A percentile compares a stretch with the other conserved stretches of the same genome.
Evolutionary conservation across 2,329 filamentous ascomycete genomes (phyloP).

Genomic region (Venturia aucupariae): DNA sequence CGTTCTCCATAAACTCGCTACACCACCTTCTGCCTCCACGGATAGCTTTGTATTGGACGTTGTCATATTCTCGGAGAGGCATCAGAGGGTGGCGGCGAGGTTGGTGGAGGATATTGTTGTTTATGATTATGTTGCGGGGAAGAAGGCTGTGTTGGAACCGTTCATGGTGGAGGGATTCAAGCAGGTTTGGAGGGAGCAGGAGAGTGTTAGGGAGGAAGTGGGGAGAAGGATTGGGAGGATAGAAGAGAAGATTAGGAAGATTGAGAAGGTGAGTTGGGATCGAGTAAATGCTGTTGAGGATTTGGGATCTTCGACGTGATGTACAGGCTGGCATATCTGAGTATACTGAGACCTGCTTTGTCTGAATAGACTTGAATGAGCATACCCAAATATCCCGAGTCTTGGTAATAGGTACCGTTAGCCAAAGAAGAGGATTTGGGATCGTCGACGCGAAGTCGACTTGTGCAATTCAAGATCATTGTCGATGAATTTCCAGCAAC

Average conservation of each 20-base stretch:
- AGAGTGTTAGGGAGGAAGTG: constrained; percentile 49
- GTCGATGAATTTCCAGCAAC: too few species aligned
- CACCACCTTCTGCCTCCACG: constrained; percentile 35
- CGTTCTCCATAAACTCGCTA: constrained; percentile 68
- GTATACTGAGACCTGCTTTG: too few species aligned
- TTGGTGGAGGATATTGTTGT: constrained; percentile 70
- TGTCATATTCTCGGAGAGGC: constrained; percentile 63
- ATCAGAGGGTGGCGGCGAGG: constrained; percentile 62
- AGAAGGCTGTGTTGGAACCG: constrained; percentile 47
- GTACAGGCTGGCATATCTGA: neutral
- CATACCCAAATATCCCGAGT: too few species aligned
- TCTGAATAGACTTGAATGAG: too few species aligned
- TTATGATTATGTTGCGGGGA: constrained; percentile 59
- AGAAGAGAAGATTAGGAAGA: constrained; percentile 44
- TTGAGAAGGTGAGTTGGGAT: constrained; percentile 72
- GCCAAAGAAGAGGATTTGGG: too few species aligned
- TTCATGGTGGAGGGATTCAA: constrained; percentile 56
- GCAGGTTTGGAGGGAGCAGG: constrained; percentile 49
- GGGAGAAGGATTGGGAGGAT: constrained; percentile 49
- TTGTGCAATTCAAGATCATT: too few species aligned
- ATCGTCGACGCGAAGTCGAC: too few species aligned
- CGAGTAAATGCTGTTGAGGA: constrained; percentile 62
- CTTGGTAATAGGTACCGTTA: too few species aligned
- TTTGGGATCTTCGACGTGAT: constrained; percentile 26
- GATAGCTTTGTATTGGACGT: constrained; percentile 48